phyloP scores from a whole-genome alignment of 1,139 yeast genomes.

The Arxiozyma heterogenica region DNA sequence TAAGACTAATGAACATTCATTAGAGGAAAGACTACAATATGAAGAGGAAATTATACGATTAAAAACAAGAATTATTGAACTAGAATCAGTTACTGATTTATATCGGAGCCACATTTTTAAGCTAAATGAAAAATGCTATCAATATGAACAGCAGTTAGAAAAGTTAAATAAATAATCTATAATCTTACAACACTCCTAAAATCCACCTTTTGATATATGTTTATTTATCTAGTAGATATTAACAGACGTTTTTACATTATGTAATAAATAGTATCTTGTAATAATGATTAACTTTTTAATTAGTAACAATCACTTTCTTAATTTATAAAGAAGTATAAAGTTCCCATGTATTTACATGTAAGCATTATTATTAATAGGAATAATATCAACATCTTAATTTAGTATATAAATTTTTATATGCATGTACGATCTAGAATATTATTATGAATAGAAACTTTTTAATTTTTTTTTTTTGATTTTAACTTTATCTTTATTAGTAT shows the following conservation, averaged over 20 bases:
- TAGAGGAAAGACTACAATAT: slow-evolving; percentile 12
- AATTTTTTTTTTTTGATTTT: no score
- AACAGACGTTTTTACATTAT: no score
- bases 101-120: slow-evolving; percentile 75
- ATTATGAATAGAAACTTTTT: no score
- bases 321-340: no score
- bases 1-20: not conserved
- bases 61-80: slow-evolving; percentile 73
- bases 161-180: not conserved
- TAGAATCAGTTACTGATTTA: slow-evolving; percentile 81
- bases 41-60: slow-evolving; percentile 45
- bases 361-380: not conserved
- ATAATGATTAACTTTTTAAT: not conserved
- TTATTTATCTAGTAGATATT: not conserved
- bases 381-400: no score
- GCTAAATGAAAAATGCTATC: slow-evolving; percentile 40
- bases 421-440: not conserved
- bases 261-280: not conserved
- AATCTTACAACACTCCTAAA: not conserved
- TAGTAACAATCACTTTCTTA: not conserved
- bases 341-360: not conserved
- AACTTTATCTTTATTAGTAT: not conserved
- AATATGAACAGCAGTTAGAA: slow-evolving; percentile 13
- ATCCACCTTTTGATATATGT: not conserved
- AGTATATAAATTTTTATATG: not conserved